phyloP scores from a whole-genome alignment of 2,329 filamentous ascomycete genomes.

The Nothophaeocryptopus gaeumannii region DNA sequence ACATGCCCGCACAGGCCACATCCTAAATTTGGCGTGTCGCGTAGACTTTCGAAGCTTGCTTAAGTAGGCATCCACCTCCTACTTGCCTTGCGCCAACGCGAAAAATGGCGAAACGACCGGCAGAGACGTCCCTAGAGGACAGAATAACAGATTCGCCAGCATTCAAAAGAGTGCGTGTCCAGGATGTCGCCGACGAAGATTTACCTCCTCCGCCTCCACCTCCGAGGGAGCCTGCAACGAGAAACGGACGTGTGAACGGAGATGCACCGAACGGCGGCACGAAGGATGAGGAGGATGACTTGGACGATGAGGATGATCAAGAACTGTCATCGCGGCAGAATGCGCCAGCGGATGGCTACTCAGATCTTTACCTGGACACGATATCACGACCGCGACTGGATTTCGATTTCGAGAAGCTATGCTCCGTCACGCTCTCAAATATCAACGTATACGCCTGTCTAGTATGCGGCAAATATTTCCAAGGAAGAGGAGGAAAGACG shows the following conservation, averaged over 20 bases:
- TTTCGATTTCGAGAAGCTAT: conserved; percentile 98
- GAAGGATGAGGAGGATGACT: conserved; percentile 33
- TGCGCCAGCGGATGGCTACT: conserved; percentile 82
- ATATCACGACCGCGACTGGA: conserved; percentile 90
- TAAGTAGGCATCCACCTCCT: too few relatives aligned
- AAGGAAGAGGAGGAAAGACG: conserved; percentile 88
- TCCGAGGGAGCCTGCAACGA: conserved; percentile 17
- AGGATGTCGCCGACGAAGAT: conserved; percentile 41
- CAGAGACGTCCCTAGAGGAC: conserved; percentile 46
- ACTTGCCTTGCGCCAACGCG: neutral
- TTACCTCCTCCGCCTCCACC: conserved; percentile 28
- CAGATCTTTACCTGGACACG: conserved; percentile 95
- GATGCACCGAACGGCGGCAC: conserved; percentile 38
- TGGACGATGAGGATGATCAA: conserved; percentile 36
- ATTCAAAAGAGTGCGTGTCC: conserved; percentile 48
- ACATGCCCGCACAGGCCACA: too few relatives aligned
- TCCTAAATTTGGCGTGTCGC: too few relatives aligned
- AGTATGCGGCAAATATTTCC: conserved; percentile 96
- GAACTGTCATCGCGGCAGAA: conserved; percentile 60
- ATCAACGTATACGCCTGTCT: conserved; percentile 99
- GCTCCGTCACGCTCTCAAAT: conserved; percentile 91
- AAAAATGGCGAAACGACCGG: conserved; percentile 48
- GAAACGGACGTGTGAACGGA: conserved; percentile 27
- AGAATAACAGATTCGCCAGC: conserved; percentile 44
- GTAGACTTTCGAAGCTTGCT: too few relatives aligned